These are phyloP conservation scores for Alternaria gaisen DNA, from an alignment of 2,329 filamentous ascomycete genomes.

Conservation along the genomic window DNA sequence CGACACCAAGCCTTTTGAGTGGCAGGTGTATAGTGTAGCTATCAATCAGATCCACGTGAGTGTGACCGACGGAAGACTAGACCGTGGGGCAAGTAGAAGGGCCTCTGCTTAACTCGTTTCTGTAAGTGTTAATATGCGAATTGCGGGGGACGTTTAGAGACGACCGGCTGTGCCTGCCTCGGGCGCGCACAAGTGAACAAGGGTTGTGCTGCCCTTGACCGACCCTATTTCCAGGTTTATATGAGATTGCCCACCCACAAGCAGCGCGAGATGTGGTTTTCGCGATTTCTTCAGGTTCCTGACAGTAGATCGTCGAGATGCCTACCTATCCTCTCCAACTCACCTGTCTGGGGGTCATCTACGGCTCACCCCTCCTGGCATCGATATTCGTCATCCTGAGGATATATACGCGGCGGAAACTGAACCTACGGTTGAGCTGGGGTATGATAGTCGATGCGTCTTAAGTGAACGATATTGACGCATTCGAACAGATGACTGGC, in stretches of 20 bases:
- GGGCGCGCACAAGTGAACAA: conserved; percentile 17
- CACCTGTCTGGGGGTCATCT: conserved; percentile 50
- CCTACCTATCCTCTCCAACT: conserved; percentile 50
- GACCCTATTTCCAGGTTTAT: conserved; percentile 28
- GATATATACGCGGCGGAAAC: conserved; percentile 50
- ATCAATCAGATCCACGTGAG: conserved; percentile 25
- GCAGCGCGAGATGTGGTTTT: conserved; percentile 40
- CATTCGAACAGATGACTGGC: conserved; percentile 47
- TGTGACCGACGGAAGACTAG: conserved; percentile 20
- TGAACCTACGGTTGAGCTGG: conserved; percentile 49
- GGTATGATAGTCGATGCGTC: conserved; percentile 32
- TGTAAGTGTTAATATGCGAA: conserved; percentile 30
- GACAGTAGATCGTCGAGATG: conserved; percentile 43
- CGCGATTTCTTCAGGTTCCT: conserved; percentile 34
- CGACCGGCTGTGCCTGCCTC: conserved; percentile 26
- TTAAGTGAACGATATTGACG: conserved; percentile 28
- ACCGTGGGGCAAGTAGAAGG: conserved; percentile 24
- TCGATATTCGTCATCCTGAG: conserved; percentile 47
- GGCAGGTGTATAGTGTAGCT: conserved; percentile 17
- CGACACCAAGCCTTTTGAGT: conserved; percentile 5
- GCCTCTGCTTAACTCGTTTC: conserved; percentile 24
- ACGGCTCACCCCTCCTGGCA: conserved; percentile 44
- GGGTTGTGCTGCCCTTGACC: conserved; percentile 23
- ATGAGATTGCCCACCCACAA: conserved; percentile 41
- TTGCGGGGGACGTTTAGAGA: conserved; percentile 24